These are phyloP conservation scores for Kokia cookei DNA, from an alignment of 441 rosid species.

Conservation along the genomic window DNA sequence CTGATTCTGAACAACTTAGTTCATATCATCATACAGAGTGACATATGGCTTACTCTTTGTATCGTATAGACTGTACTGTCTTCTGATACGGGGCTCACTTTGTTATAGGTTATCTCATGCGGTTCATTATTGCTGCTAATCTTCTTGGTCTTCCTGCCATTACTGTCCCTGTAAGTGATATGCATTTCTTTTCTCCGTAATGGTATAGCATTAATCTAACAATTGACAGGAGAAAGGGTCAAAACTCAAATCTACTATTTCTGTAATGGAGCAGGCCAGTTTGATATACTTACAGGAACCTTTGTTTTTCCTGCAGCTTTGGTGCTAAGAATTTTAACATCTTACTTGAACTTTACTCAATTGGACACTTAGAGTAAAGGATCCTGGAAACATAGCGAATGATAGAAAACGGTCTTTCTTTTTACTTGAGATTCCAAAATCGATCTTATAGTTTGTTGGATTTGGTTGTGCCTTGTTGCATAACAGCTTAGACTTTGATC, in stretches of 20 bases:
- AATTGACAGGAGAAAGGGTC: background rate
- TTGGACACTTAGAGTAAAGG: background rate
- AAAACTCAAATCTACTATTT: background rate
- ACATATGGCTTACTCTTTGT: background rate
- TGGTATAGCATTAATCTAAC: background rate
- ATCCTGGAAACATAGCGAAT: background rate
- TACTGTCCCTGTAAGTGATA: constrained; percentile 64
- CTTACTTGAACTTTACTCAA: background rate
- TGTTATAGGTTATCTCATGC: constrained; percentile 67
- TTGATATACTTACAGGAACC: background rate
- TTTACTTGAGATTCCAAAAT: background rate
- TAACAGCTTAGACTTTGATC: background rate
- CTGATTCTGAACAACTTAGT: background rate
- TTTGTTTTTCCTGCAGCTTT: background rate
- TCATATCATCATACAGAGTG: background rate
- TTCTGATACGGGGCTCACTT: constrained; percentile 1
- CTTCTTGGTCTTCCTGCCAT: constrained; percentile 86
- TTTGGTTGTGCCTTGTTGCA: background rate
- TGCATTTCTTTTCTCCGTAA: background rate
- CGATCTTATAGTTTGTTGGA: background rate
- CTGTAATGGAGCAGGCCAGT: background rate
- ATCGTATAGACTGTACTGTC: background rate
- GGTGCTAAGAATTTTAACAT: background rate
- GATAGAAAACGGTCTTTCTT: background rate
- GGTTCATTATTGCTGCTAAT: constrained; percentile 55